Conservation (phyloP, 805 yeast species). For the Blastobotrys peoriensis region DNA sequence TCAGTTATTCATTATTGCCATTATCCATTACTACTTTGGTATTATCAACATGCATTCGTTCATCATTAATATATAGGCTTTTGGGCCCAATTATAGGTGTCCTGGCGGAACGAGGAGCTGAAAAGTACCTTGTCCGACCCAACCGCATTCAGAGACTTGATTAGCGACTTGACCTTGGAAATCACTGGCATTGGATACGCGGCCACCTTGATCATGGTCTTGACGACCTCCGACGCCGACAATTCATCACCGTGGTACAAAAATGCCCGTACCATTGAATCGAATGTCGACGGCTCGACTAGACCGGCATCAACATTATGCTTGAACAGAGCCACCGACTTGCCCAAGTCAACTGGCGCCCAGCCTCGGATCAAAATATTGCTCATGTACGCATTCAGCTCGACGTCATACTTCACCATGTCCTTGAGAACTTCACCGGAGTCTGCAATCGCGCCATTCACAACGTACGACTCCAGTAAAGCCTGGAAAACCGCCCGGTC, state of each 20-base stretch:
- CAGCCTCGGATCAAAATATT: slow-evolving; percentile 31
- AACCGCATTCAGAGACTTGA: slow-evolving; percentile 1
- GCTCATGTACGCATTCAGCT: slow-evolving; percentile 30
- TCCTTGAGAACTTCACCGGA: slow-evolving; percentile 28
- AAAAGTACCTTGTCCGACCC: neutral
- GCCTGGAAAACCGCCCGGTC: slow-evolving; percentile 36
- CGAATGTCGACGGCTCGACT: slow-evolving; percentile 33
- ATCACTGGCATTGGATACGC: slow-evolving; percentile 30
- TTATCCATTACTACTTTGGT: too few relatives aligned
- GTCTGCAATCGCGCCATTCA: slow-evolving; percentile 27
- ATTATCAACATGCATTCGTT: too few relatives aligned
- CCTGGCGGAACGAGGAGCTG: neutral
- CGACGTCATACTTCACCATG: slow-evolving; percentile 29
- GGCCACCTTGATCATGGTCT: slow-evolving; percentile 19
- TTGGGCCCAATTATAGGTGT: too few relatives aligned
- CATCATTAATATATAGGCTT: too few relatives aligned
- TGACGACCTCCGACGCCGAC: slow-evolving; percentile 21
- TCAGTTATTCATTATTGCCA: too few relatives aligned
- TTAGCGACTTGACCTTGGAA: slow-evolving; percentile 19
- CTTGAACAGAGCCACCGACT: slow-evolving; percentile 26
- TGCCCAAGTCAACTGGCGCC: slow-evolving; percentile 26
- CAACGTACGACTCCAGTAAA: slow-evolving; percentile 34
- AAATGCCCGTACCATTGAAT: slow-evolving; percentile 30
- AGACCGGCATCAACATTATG: slow-evolving; percentile 16
- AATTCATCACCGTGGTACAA: slow-evolving; percentile 20